Conservation (phyloP, 352 stramenopile species). For the Globisporangium heterothallicum region DNA sequence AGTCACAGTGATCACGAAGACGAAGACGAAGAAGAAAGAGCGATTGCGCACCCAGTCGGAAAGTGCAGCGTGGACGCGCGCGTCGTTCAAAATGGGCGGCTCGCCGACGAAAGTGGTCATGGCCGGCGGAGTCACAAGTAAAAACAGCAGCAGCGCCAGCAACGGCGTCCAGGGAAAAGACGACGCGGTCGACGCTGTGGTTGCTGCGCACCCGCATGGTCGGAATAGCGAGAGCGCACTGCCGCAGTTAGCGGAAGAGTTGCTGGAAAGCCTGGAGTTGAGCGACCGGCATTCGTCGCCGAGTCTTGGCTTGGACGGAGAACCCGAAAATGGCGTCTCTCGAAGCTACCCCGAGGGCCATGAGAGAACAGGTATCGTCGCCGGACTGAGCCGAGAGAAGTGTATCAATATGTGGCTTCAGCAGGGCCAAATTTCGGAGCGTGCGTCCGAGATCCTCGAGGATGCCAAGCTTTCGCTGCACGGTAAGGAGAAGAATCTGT, state of each 20-base stretch:
- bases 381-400: constrained; percentile 37
- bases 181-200: not conserved
- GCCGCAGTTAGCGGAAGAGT: constrained; percentile 36
- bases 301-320: constrained; percentile 6
- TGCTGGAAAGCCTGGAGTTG: constrained; percentile 47
- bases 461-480: constrained; percentile 74
- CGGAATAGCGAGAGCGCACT: constrained; percentile 52
- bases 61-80: constrained; percentile 63
- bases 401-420: constrained; percentile 81
- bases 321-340: constrained; percentile 11
- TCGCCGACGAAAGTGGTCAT: constrained; percentile 23
- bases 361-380: constrained; percentile 5
- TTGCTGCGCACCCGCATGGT: constrained; percentile 3
- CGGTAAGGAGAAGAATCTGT: constrained; percentile 81
- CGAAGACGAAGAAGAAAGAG: constrained; percentile 40
- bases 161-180: not conserved
- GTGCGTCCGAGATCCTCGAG: constrained; percentile 76
- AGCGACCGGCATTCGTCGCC: constrained; percentile 17
- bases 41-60: constrained; percentile 73
- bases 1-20: not conserved
- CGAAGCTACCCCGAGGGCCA: constrained; percentile 12
- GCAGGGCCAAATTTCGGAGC: constrained; percentile 75
- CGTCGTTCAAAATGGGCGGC: constrained; percentile 56
- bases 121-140: constrained; percentile 8
- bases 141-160: not conserved